Evolutionary conservation across 2,329 filamentous ascomycete genomes (phyloP).

Genomic region (Penicillium sp.): DNA sequence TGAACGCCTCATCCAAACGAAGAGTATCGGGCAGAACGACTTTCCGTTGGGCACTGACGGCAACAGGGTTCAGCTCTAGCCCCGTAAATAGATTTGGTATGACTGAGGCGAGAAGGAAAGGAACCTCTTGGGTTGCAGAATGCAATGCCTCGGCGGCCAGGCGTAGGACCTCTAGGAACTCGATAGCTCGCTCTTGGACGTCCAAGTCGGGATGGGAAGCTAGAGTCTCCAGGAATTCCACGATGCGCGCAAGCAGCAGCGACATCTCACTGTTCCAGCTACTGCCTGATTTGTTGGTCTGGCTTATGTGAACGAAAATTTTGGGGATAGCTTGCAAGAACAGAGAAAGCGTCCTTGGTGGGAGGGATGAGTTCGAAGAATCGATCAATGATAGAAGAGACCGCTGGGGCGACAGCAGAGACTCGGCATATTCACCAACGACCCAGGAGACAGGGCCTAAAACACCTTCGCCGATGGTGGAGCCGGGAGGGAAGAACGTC

Average conservation of each 20-base stretch:
- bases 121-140: conserved; percentile 58
- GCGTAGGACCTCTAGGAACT: conserved; percentile 86
- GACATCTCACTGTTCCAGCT: conserved; percentile 71
- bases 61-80: conserved; percentile 89
- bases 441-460: conserved; percentile 81
- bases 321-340: conserved; percentile 86
- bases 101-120: conserved; percentile 83
- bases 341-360: conserved; percentile 70
- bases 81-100: conserved; percentile 85
- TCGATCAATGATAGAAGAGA: conserved; percentile 75
- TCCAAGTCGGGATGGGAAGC: conserved; percentile 83
- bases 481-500: conserved; percentile 56
- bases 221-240: conserved; percentile 78
- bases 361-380: conserved; percentile 57
- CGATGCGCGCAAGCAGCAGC: conserved; percentile 76
- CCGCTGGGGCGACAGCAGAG: conserved; percentile 69
- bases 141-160: conserved; percentile 74
- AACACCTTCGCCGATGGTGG: conserved; percentile 60
- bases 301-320: conserved; percentile 72
- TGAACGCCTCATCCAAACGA: conserved; percentile 80
- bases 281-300: conserved; percentile 68
- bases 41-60: conserved; percentile 76
- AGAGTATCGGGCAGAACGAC: conserved; percentile 77
- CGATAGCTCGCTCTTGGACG: conserved; percentile 91
- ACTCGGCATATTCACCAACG: conserved; percentile 81